Base-by-base conservation (phyloP, 805 yeast genomes). In the Metschnikowia gelsemii region DNA sequence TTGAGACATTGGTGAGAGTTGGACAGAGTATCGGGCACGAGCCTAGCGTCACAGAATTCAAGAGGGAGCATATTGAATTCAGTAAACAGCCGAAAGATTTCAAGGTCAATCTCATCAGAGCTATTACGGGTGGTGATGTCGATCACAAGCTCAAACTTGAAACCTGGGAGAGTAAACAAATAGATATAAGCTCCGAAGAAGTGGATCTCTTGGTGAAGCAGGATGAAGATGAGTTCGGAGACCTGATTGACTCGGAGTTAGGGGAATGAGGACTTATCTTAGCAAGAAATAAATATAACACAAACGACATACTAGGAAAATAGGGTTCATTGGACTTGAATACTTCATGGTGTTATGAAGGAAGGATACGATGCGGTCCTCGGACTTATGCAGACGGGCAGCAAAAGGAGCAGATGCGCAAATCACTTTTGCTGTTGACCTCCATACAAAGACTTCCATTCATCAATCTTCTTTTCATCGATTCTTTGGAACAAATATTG, bases 11-110 rank as follows among this genome's bases (percentile, higher is more conserved):
- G 42, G 82, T 90, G 1, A 68, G 85, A 39, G 96, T 90, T 1
- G 98, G 98, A 0, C 91, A 87, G 84, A 84, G 95, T 28, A 76
- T 91, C 27, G 98, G 96, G 0, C 96, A 90, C 60, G 50, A 73
- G 0, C 75, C 75, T 0, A 73, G 66, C 9, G 63, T 62, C 0
- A 52, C 62, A 2, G 89, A 83, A 50, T 70, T 60, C 50, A 63
- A 66, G 38, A 67, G 88, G 53, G 64, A 66, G 32, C 72, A 66
- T 38, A 57, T 70, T 17, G 73, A 68, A 22, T 72, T 79, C 40
- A 64, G 63, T 12, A 68, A 71, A 19, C 75, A 73, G 45, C 62
- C 77, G 0, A 73, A 72, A 39, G 75, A 70, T 38, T 62, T 64
- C 45, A 75, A 70, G 52, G 49, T 73, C 48, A 73, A 66, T 39